Evolutionary conservation across 2,329 filamentous ascomycete genomes (phyloP), one percentile per base, ranked within the genome.

Genomic region (Aureobasidium uvarum): DNA sequence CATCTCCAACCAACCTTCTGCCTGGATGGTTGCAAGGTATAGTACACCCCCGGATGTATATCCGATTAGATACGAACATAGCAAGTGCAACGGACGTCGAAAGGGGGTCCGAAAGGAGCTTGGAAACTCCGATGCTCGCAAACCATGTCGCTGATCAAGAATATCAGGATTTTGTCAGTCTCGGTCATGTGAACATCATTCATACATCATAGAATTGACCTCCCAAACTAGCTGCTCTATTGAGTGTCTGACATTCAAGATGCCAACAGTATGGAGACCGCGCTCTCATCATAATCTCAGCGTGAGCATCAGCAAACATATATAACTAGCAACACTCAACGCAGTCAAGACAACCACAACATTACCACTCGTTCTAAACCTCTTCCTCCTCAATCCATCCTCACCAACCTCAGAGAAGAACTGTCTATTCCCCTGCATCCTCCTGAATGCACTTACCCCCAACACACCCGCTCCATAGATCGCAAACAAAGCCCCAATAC

Each of bases 401-500:
- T 86, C 83, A 46, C 84, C 84, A 20, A 83, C 75, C 65, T 83
- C 81, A 67, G 83, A 85, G 77, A 98, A 98, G 80, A 99, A 98
- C 77, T 98, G 94, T 69, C 87, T 86, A 74, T 98, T 96, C 66
- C 95, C 93, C 78, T 97, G 91, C 74, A 93, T 91, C 63, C 95
- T 87, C 66, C 95, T 85, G 77, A 96, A 96, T 63, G 92, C 81
- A 71, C 92, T 90, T 67, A 96, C 91, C 31, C 91, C 82, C 74
- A 98, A 81, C 55, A 99, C 85, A 7, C 91, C 91, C 3, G 89
- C 87, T 14, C 94, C 95, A 74, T 98, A 98, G 56, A 92, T 88
- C 50, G 95, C 93, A 75, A 97, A 97, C 38, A 99, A 83, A 7
- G 95, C 95, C 71, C 95, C 95, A 68, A 97, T 96, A 70, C 89